Percentiles rank a stretch among this genome's conserved stretches.
Evolutionary conservation across 2,329 filamentous ascomycete genomes (phyloP).

Genomic region (Bipolaris oryzae): DNA sequence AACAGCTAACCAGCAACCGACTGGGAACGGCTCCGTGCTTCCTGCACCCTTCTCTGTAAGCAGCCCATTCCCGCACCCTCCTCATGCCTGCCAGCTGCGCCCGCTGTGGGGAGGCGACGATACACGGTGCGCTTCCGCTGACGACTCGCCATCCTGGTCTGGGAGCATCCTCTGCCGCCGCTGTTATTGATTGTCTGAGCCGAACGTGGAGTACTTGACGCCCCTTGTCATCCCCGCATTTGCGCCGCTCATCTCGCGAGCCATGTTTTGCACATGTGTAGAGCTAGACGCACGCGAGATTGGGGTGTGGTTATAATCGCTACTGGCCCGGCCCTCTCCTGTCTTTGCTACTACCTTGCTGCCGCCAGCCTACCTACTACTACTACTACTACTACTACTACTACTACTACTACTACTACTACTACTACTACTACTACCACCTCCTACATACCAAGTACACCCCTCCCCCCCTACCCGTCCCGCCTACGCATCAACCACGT

Average conservation of each 20-base stretch:
- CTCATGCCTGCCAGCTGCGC: conserved; percentile 34
- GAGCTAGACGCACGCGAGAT: conserved; percentile 31
- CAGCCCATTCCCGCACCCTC: conserved; percentile 20
- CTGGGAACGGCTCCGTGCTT: conserved; percentile 30
- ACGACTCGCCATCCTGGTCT: conserved; percentile 29
- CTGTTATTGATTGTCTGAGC: conserved; percentile 35
- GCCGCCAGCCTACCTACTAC: conserved; percentile 5
- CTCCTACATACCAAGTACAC: neutral
- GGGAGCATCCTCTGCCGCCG: conserved; percentile 30
- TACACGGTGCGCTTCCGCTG: conserved; percentile 24
- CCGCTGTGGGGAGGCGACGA: conserved; percentile 28
- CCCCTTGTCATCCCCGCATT: conserved; percentile 45
- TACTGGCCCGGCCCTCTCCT: conserved; percentile 19
- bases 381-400: neutral
- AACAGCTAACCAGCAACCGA: conserved; percentile 11
- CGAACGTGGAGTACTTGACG: conserved; percentile 39
- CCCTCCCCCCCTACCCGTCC: neutral
- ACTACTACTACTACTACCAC: neutral
- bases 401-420: too few species aligned
- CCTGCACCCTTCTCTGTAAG: conserved; percentile 38
- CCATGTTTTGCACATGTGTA: conserved; percentile 24
- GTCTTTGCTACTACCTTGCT: conserved; percentile 5
- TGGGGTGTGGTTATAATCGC: conserved; percentile 30
- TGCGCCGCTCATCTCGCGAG: conserved; percentile 40
- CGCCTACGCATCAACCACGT: conserved; percentile 9